phyloP scores from a whole-genome alignment of 495 filamentous ascomycete species.

The Penicillium bialowiezense region DNA sequence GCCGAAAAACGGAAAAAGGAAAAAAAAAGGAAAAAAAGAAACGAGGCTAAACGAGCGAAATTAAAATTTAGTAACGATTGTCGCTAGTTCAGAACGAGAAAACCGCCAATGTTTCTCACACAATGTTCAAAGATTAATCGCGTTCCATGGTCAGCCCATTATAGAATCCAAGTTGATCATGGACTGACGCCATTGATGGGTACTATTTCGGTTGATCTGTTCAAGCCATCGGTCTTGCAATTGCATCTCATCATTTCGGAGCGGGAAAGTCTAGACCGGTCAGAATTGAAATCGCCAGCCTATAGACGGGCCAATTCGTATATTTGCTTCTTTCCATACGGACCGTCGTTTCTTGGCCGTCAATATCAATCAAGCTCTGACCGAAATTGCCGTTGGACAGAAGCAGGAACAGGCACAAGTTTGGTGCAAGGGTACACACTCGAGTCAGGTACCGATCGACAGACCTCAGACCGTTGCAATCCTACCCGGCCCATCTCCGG shows the following conservation, averaged over 20 bases:
- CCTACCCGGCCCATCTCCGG: slow-evolving; percentile 1
- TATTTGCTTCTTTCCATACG: slow-evolving; percentile 19
- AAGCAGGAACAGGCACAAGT: slow-evolving; percentile 14
- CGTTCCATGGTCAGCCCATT: neutral
- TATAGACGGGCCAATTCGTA: slow-evolving; percentile 8
- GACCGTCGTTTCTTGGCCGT: neutral
- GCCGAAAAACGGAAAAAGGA: no score
- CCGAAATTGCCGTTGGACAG: slow-evolving; percentile 5
- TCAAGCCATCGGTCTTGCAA: slow-evolving; percentile 1
- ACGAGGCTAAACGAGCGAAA: slow-evolving; percentile 6
- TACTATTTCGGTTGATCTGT: neutral
- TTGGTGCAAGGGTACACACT: slow-evolving; percentile 11
- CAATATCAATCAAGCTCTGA: neutral
- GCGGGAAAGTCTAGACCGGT: slow-evolving; percentile 29
- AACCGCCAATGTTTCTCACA: no score
- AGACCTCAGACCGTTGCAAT: slow-evolving; percentile 1
- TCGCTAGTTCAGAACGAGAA: no score
- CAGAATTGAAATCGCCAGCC: slow-evolving; percentile 19
- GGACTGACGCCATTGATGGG: slow-evolving; percentile 19
- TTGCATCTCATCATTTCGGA: slow-evolving; percentile 10
- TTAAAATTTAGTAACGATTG: neutral
- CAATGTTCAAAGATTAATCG: neutral
- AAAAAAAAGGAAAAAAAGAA: slow-evolving; percentile 8
- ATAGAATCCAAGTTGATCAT: slow-evolving; percentile 14
- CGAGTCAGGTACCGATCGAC: slow-evolving; percentile 16